Conservation (phyloP, 2,329 filamentous ascomycete genomes). For the Didymella pinodella region DNA sequence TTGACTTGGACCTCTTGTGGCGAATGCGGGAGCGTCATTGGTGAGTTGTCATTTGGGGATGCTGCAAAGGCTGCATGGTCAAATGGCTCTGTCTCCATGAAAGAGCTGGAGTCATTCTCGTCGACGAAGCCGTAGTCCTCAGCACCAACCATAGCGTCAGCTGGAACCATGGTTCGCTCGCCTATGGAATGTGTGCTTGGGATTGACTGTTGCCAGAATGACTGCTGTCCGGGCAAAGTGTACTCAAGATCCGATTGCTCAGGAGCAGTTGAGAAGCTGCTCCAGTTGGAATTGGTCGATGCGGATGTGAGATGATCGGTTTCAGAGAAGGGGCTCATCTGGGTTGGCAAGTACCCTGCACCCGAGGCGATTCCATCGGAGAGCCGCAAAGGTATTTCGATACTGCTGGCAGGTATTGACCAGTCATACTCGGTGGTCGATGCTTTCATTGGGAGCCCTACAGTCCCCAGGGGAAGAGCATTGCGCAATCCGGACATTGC, state of each 20-base stretch:
- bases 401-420: constrained; percentile 10
- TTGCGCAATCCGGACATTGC: constrained; percentile 27
- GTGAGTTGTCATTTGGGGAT: constrained; percentile 24
- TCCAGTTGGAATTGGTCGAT: constrained; percentile 16
- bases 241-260: constrained; percentile 14
- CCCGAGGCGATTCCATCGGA: constrained; percentile 4
- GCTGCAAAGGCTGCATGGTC: constrained; percentile 14
- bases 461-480: constrained; percentile 17
- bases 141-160: constrained; percentile 28
- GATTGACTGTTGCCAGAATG: constrained; percentile 14
- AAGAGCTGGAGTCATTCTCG: constrained; percentile 7
- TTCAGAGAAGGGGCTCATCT: constrained; percentile 10
- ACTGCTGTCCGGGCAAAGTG: constrained; percentile 9
- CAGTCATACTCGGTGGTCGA: constrained; percentile 15
- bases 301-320: constrained; percentile 8
- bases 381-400: constrained; percentile 14
- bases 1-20: constrained; percentile 39
- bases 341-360: constrained; percentile 13
- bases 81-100: constrained; percentile 17
- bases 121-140: constrained; percentile 20
- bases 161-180: constrained; percentile 14
- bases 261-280: constrained; percentile 13
- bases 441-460: constrained; percentile 19
- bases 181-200: constrained; percentile 7
- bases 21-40: constrained; percentile 15